Evolutionary conservation across 176 grass and related monocot species (phyloP).

Genomic region (Triticum aestivum): IWGSC_CS_RefSeq_v2.1 NC_057799.1:477362332-477362831

Average conservation of each 20-base stretch:
- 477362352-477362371: neutral
- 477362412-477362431: neutral
- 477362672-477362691: neutral
- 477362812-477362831: neutral
- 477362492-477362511: neutral
- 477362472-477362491: neutral
- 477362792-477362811: neutral
- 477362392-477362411: neutral
- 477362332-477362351: neutral
- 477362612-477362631: neutral
- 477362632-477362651: neutral
- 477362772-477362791: neutral
- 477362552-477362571: neutral
- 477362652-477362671: neutral
- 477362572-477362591: neutral
- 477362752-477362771: no score
- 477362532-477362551: neutral
- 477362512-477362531: neutral
- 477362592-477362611: neutral
- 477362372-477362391: neutral
- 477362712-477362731: no score
- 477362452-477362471: neutral
- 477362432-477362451: neutral
- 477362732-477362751: neutral
- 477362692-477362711: no score